Conservation (phyloP, 148 eudicot species). For the Salicornia ramosissima region DNA sequence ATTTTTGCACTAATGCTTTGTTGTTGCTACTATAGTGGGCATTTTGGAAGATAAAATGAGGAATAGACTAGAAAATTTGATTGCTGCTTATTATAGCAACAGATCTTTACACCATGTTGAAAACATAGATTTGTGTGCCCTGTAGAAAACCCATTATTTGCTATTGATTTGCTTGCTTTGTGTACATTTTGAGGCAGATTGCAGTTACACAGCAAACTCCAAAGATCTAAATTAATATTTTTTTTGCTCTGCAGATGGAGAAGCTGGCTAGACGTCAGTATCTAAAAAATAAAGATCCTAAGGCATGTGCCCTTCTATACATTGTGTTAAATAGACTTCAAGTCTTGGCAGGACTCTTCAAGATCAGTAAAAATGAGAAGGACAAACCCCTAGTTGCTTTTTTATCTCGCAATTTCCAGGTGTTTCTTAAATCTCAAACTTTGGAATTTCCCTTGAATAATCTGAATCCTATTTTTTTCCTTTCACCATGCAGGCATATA, state of each 20-base stretch:
- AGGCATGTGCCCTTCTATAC: conserved; percentile 85
- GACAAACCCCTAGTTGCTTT: conserved; percentile 92
- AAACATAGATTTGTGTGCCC: neutral
- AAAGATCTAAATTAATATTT: conserved; percentile 22
- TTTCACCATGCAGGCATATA: neutral
- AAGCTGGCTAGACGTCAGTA: conserved; percentile 87
- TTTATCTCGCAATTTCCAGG: conserved; percentile 92
- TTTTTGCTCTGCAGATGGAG: conserved; percentile 69
- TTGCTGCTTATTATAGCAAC: too few relatives aligned
- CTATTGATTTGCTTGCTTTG: neutral
- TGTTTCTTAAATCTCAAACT: conserved; percentile 19
- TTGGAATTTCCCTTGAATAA: neutral
- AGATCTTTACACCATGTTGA: neutral
- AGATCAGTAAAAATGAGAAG: conserved; percentile 90
- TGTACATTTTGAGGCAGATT: neutral
- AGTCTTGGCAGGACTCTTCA: conserved; percentile 94
- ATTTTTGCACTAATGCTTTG: too few relatives aligned
- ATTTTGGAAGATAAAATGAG: too few relatives aligned
- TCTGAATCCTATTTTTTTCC: neutral
- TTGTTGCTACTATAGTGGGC: too few relatives aligned
- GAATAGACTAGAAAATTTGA: too few relatives aligned
- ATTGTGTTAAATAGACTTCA: conserved; percentile 84
- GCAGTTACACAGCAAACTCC: neutral
- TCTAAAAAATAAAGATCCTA: conserved; percentile 84
- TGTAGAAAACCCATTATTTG: neutral